Percentiles rank a stretch among this genome's conserved stretches.
Evolutionary conservation across 345 rosid genomes (phyloP).

Genomic region (Lumnitzera racemosa): DNA sequence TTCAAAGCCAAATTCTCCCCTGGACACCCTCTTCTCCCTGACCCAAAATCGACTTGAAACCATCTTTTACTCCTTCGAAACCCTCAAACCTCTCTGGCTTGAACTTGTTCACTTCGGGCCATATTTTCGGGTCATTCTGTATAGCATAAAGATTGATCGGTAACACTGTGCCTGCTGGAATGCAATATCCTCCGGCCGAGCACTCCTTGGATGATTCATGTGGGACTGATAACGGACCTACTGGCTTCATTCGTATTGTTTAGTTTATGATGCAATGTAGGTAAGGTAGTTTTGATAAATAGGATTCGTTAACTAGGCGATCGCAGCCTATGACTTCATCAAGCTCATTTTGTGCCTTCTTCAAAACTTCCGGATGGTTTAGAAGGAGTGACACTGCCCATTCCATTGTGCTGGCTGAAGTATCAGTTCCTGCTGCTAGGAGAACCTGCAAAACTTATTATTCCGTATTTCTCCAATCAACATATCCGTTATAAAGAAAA

Average conservation of each 20-base stretch:
- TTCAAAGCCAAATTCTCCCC: slow-evolving; percentile 38
- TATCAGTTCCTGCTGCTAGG: slow-evolving; percentile 18
- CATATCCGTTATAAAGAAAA: background rate
- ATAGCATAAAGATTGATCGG: slow-evolving; percentile 30
- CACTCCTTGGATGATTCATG: slow-evolving; percentile 36
- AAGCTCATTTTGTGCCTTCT: slow-evolving; percentile 24
- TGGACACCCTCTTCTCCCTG: slow-evolving; percentile 57
- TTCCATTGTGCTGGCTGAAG: slow-evolving; percentile 24
- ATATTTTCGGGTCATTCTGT: slow-evolving; percentile 32
- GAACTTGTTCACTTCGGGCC: slow-evolving; percentile 29
- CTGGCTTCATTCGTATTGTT: slow-evolving; percentile 26
- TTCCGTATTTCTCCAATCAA: background rate
- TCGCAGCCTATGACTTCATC: slow-evolving; percentile 11
- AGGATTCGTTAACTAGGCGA: slow-evolving; percentile 22
- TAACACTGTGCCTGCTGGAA: slow-evolving; percentile 33
- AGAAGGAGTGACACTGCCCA: slow-evolving; percentile 35
- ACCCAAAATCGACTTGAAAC: slow-evolving; percentile 40
- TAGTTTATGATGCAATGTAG: slow-evolving; percentile 25
- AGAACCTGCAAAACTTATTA: slow-evolving; percentile 17
- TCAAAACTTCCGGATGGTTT: slow-evolving; percentile 23
- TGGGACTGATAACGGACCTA: slow-evolving; percentile 23
- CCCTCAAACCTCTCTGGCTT: slow-evolving; percentile 49
- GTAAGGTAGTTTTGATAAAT: slow-evolving; percentile 20
- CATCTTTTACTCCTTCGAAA: slow-evolving; percentile 27
- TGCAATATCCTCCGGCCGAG: slow-evolving; percentile 15